Evolutionary conservation across 164 flowering plant species (phyloP), one percentile per base, ranked within the genome.

Genomic region (Amborella trichopoda): DNA sequence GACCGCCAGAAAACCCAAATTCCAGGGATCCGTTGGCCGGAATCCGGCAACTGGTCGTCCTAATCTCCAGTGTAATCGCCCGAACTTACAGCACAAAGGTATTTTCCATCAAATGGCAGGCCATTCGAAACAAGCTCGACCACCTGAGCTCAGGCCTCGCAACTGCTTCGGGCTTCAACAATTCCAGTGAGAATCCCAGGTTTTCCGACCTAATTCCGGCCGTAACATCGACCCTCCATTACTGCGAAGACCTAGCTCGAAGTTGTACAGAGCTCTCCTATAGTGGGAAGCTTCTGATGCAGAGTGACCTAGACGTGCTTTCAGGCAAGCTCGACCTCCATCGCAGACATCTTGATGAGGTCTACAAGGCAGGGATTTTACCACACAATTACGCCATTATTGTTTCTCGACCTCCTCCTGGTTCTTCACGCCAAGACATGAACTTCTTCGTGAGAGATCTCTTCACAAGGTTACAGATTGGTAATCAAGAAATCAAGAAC

Each of bases 201-300:
- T 45, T 58, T 25, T 40, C 1, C 1, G 53, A 40, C 14, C 40
- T 58, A 5, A 40, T 78, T 33, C 57, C 63, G 2, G 51, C 49
- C 18, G 48, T 77, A 2, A 6, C 68, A 0, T 56, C 55, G 8
- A 69, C 90, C 2, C 51, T 64, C 1, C 49, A 43, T 14, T 72
- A 74, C 36, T 76, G 88, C 50, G 27, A 52, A 30, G 79, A 68
- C 41, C 81, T 77, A 4, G 86, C 75, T n/a, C 33, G 54, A 20
- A 65, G 76, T 33, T 91, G 99, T 51, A 48, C 76, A 25, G 73
- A 78, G 48, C 55, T 72, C 14, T 65, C 82, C 2, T 91, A 75
- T 60, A 69, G 83, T 36, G 99, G 99, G 46, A 91, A 91, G 77
- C 78, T 91, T 10, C 69, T 78, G 28, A 91, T 84, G 99, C 95